Evolutionary conservation across 2,329 filamentous ascomycete genomes (phyloP), one percentile per base, ranked within the genome.

Genomic region (Trichophyton verrucosum): DNA sequence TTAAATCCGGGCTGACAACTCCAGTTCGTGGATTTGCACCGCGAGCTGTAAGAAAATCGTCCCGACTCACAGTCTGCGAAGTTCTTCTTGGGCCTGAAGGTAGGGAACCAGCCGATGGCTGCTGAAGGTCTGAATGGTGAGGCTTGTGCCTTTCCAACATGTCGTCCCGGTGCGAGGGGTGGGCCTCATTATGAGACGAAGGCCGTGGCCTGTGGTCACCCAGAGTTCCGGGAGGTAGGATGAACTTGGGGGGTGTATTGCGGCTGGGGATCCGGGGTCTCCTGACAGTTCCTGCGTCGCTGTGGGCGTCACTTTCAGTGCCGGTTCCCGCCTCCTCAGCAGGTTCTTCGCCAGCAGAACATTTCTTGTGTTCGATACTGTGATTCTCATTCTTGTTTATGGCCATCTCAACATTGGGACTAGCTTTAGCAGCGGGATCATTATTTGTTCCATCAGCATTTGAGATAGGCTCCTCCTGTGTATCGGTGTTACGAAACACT

Each of bases 21-120:
- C 72, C 71, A 1, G 74, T 73, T 30, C 70, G 69, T 22, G 71
- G 66, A 61, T 71, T 75, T 9, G 68, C 68, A 30, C 70, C 72
- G 57, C 71, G 66, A 13, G 61, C 68, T 8, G 69, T 67, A 13
- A 74, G 64, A 60, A 68, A 70, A 51, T 75, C 73, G 40, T 73
- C 72, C n/a, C 64, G 65, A 44, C 68, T 68, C 11, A 66, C 64
- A 8, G 64, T 65, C 17, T 57, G 27, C 0, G 57, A 59, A 17
- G 57, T 30, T 42, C 57, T 47, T 30, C 51, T 55, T 17, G 27
- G 51, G 3, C 51, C 30, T 36, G 6, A n/a, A 13, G 9, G 46
- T 51, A 9, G 15, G 1, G 27, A 17, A 36, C 27, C 13, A 20
- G 30, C 51, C 3, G 17, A 27, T 17, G 13, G 20, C 22, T 13